Conservation (phyloP, 495 filamentous ascomycete species). For the Tuber umbilicatum region DNA sequence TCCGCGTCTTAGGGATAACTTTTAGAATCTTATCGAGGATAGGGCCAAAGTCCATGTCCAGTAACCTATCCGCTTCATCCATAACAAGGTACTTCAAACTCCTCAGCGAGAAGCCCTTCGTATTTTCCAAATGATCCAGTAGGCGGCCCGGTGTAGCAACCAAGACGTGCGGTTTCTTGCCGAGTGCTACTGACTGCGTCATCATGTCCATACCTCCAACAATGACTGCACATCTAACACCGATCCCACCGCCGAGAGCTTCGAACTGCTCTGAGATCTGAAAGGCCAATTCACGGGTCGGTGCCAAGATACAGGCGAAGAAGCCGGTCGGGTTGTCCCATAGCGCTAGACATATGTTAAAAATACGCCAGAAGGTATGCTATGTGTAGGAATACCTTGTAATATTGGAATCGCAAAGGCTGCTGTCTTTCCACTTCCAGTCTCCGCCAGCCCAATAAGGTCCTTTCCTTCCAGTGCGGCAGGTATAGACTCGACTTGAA, state of each 20-base stretch:
- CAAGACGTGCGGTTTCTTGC: constrained; percentile 84
- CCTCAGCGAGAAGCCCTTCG: constrained; percentile 82
- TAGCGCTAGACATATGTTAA: constrained; percentile 47
- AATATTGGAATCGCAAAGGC: constrained; percentile 87
- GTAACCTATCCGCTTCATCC: constrained; percentile 87
- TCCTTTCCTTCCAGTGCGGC: constrained; percentile 74
- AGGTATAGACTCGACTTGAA: constrained; percentile 72
- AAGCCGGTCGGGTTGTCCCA: constrained; percentile 75
- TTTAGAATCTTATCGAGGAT: constrained; percentile 88
- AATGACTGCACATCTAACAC: constrained; percentile 68
- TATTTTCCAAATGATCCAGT: constrained; percentile 91
- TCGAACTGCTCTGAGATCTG: constrained; percentile 84
- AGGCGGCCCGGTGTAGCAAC: constrained; percentile 85
- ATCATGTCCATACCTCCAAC: constrained; percentile 96
- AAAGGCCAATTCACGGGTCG: constrained; percentile 84
- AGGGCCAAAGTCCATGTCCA: constrained; percentile 92
- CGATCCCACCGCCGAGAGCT: constrained; percentile 73
- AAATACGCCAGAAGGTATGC: constrained; percentile 12
- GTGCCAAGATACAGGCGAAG: constrained; percentile 75
- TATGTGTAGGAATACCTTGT: constrained; percentile 48
- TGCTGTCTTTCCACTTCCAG: constrained; percentile 87
- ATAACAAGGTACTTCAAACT: constrained; percentile 79
- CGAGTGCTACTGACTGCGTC: constrained; percentile 75
- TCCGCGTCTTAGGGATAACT: constrained; percentile 70
- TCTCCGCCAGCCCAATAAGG: constrained; percentile 89